Evolutionary conservation across 441 rosid genomes (phyloP).

Genomic region (Aleurites moluccanus): DNA sequence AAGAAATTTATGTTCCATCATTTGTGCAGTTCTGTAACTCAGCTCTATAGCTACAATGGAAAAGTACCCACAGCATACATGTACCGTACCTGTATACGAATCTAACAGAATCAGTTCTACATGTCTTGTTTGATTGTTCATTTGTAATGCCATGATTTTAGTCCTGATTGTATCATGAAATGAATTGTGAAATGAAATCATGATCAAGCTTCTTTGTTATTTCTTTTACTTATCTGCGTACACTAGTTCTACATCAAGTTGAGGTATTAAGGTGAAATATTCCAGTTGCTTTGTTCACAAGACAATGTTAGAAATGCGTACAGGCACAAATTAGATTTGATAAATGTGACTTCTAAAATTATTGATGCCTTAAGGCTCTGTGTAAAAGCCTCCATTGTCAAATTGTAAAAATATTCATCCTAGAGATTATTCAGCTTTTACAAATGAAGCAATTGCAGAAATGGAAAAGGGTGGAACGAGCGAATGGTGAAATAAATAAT

Average conservation of each 20-base stretch:
- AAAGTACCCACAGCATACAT: neutral
- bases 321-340: neutral
- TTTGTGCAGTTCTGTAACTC: slow-evolving; percentile 9
- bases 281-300: neutral
- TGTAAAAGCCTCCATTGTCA: neutral
- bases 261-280: neutral
- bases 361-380: neutral
- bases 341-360: neutral
- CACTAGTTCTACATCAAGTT: neutral
- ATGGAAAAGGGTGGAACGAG: neutral
- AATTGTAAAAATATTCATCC: neutral
- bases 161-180: neutral
- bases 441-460: neutral
- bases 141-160: neutral
- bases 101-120: slow-evolving; percentile 5
- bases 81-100: neutral
- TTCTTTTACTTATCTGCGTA: neutral
- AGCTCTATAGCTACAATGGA: neutral
- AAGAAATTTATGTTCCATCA: slow-evolving; percentile 9
- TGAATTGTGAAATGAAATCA: neutral
- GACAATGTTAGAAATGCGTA: neutral
- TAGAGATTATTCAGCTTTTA: neutral
- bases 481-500: neutral
- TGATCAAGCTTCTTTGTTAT: neutral
- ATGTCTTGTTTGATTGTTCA: neutral